Base-by-base conservation (phyloP, 768 basidiomycete genomes). In the Lactarius tabidus region DNA sequence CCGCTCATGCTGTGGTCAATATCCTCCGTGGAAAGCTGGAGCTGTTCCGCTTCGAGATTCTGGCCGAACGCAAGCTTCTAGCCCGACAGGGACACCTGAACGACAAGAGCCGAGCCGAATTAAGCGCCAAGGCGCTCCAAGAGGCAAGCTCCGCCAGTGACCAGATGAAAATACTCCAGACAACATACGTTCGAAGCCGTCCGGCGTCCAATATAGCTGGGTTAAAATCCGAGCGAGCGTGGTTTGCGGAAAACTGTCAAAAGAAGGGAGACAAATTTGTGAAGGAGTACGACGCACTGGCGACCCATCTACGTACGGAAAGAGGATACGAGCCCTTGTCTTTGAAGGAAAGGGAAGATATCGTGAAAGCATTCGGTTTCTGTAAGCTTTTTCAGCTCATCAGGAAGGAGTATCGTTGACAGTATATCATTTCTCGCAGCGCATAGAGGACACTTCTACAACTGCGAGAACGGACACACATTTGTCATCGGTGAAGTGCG, bases 401-500 rank as follows among this genome's bases (percentile, higher is more conserved):
- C 2, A 20, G 9, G 51, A 29, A 10, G 9, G 20, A 29, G 33
- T 14, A 26, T 33, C 6, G 31, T 26, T 51, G 12, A 56, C n/a
- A 2, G 38, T 29, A 8, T 52, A 12, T 31, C 52, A 29, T n/a
- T n/a, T n/a, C n/a, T 14, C 53, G 3, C 52, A 74, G 73, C 71
- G 2, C 72, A 73, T 43, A 61, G 71, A 4, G 75, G 75, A 43
- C 75, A 76, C 56, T 75, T 72, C 65, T 75, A 74, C 67, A 76
- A 72, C 23, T 77, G 76, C 61, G 69, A 70, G 61, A 87, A 87
- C 58, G 87, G 87, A 0, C 87, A 89, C 67, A 77, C 81, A 0
- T 88, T 84, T 62, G 81, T 85, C 2, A 87, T 89, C 38, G 74
- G 71, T 0, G 82, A 87, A 72, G 84, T 87, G 63, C 29, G 76